phyloP scores from a whole-genome alignment of 345 rosid genomes.

The Passiflora organensis region DNA sequence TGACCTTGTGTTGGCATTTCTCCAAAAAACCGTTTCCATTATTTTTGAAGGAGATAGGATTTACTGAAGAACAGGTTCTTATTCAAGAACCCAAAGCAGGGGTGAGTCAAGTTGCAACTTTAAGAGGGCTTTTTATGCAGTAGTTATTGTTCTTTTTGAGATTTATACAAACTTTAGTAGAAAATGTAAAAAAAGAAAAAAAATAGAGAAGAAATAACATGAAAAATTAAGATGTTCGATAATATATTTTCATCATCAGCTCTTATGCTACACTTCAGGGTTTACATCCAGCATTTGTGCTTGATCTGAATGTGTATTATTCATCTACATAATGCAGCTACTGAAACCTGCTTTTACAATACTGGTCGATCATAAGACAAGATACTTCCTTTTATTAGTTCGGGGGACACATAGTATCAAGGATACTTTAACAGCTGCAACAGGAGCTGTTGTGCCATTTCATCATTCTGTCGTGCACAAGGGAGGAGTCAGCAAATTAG shows the following conservation, averaged over 20 bases:
- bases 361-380: conserved; percentile 55
- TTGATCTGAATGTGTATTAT: not conserved
- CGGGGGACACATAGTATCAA: conserved; percentile 97
- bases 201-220: too few species aligned
- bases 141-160: too few species aligned
- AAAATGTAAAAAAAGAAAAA: too few species aligned
- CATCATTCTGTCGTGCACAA: conserved; percentile 84
- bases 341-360: conserved; percentile 94
- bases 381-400: conserved; percentile 63
- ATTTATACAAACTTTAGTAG: too few species aligned
- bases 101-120: conserved; percentile 52
- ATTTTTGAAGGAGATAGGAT: conserved; percentile 84
- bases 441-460: conserved; percentile 90
- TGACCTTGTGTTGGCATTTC: conserved; percentile 93
- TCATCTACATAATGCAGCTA: conserved; percentile 51
- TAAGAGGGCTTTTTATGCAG: not conserved
- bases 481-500: conserved; percentile 84
- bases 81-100: conserved; percentile 98
- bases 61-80: conserved; percentile 61
- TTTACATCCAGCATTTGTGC: not conserved
- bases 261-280: too few species aligned
- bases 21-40: conserved; percentile 81
- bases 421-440: conserved; percentile 97
- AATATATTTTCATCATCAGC: too few species aligned
- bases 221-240: too few species aligned